Conservation (phyloP, 192 early-diverging fungal genomes). For the Backusella parvicylindrica region DNA sequence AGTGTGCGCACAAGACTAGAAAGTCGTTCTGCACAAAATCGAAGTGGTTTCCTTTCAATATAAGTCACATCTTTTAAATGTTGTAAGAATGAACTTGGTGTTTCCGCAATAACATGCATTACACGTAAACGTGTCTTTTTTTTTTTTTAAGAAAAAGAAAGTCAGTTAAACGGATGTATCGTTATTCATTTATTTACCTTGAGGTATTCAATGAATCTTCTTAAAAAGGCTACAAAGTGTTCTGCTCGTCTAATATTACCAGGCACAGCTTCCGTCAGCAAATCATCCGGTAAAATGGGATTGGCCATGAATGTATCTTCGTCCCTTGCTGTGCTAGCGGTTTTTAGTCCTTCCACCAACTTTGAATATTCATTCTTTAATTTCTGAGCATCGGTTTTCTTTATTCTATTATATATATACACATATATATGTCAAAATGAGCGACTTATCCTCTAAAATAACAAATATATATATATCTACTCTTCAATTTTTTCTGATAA, state of each 20-base stretch:
- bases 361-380: conserved; percentile 86
- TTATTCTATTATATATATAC: conserved; percentile 52
- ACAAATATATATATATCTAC: conserved; percentile 30
- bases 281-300: conserved; percentile 91
- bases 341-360: conserved; percentile 85
- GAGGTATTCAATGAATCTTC: conserved; percentile 96
- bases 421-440: neutral
- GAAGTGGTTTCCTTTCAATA: conserved; percentile 92
- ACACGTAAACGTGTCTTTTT: conserved; percentile 86
- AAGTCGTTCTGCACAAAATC: conserved; percentile 93
- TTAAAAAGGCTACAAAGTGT: conserved; percentile 96
- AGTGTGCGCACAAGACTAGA: conserved; percentile 88
- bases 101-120: conserved; percentile 96
- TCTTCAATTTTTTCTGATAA: conserved; percentile 72
- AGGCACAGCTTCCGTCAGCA: conserved; percentile 90
- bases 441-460: neutral
- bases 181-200: conserved; percentile 49
- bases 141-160: neutral
- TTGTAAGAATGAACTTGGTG: conserved; percentile 87
- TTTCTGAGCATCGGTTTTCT: conserved; percentile 82
- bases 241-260: conserved; percentile 97
- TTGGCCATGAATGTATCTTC: conserved; percentile 90
- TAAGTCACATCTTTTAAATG: conserved; percentile 94
- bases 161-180: neutral
- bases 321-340: conserved; percentile 68